Evolutionary conservation across 148 eudicot genomes (phyloP), one percentile per base, ranked within the genome.

Genomic region (Vaccinium darrowii): DNA sequence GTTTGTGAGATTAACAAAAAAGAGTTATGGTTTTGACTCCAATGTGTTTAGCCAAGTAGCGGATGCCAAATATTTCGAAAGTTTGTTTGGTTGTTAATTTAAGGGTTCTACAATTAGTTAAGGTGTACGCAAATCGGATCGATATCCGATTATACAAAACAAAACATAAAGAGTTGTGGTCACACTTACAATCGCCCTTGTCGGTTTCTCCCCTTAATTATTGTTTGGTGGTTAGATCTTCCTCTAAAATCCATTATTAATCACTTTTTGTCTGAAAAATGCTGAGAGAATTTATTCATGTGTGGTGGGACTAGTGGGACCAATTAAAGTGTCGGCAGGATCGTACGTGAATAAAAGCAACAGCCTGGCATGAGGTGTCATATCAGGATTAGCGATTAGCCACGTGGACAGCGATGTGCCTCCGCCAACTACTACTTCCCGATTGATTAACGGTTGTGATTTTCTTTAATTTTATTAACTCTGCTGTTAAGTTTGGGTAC

Each of bases 401-500:
- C 82, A 78, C 78, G 83, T 84, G 80, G 80, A 83, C 85, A 83
- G 85, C 85, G 85, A 84, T 76, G 75, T 60, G 57, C 81, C 47
- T 43, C 47, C 47, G 58, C 77, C 84, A 67, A 77, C 39, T 27
- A 76, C 18, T 27, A 69, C 74, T 65, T 10, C 14, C 33, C 16
- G 1, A 4, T 12, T 9, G 18, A 67, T 67, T 14, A 25, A 25
- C 73, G 36, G 30, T 27, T 12, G 36, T 12, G 36, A 23, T 23
- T 11, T 67, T 25, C 27, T 54, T 54, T 53, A 9, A 2, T 53
- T 53, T 53, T 53, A 6, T 53, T 1, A n/a, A 21, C 25, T 62
- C 25, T 8, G 27, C 21, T 1, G 36, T 33, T 1, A 36, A 60
- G 65, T 19, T 60, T n/a, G 27, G 25, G 25, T 62, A n/a, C 69